Evolutionary conservation across 2,329 filamentous ascomycete genomes (phyloP).

Genomic region (Tolypocladium guangdongense): DNA sequence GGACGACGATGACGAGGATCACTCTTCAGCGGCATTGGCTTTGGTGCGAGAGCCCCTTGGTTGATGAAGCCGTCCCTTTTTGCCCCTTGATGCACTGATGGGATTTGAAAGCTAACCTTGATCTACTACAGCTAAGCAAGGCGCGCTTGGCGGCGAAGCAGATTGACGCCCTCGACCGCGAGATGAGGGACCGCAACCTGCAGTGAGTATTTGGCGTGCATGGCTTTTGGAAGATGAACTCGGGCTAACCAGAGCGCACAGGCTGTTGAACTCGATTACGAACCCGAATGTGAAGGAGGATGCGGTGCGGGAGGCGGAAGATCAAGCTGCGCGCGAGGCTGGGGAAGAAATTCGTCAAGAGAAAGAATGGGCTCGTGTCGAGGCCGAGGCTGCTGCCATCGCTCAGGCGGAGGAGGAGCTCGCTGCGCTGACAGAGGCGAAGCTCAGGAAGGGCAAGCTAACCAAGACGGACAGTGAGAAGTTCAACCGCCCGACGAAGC

Average conservation of each 20-base stretch:
- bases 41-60: slow-evolving; percentile 50
- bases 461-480: slow-evolving; percentile 35
- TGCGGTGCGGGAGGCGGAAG: slow-evolving; percentile 18
- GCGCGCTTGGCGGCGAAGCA: slow-evolving; percentile 35
- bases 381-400: slow-evolving; percentile 11
- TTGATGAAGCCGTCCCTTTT: slow-evolving; percentile 24
- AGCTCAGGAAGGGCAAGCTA: slow-evolving; percentile 35
- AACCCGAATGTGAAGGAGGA: slow-evolving; percentile 6
- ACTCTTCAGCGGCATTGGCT: slow-evolving; percentile 55
- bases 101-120: neutral
- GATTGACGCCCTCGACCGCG: slow-evolving; percentile 42
- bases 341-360: slow-evolving; percentile 17
- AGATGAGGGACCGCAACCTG: slow-evolving; percentile 45
- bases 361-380: slow-evolving; percentile 13
- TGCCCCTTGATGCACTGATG: slow-evolving; percentile 7
- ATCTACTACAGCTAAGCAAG: slow-evolving; percentile 28
- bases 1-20: slow-evolving; percentile 43
- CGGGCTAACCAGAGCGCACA: neutral
- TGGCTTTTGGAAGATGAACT: too few relatives aligned
- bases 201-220: slow-evolving; percentile 19
- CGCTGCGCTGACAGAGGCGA: slow-evolving; percentile 33
- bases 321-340: slow-evolving; percentile 15
- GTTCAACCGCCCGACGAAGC: slow-evolving; percentile 23
- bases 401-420: slow-evolving; percentile 26
- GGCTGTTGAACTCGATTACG: slow-evolving; percentile 13